phyloP scores from a whole-genome alignment of 176 grass and related monocot genomes.

The Hyparrhenia diplandra region DNA sequence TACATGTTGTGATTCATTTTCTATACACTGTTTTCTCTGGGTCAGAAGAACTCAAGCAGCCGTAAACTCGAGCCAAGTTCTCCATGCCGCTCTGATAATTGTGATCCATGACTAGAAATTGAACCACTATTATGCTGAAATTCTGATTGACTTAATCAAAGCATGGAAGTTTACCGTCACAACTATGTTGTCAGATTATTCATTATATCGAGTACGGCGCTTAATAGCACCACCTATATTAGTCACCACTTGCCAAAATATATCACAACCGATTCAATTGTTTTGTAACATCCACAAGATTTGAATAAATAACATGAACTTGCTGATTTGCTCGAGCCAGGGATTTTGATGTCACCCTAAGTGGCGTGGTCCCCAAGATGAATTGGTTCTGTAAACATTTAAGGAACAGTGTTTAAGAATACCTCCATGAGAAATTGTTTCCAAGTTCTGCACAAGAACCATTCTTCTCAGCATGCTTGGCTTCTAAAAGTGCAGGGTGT shows the following conservation, averaged over 20 bases:
- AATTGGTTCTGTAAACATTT: not conserved
- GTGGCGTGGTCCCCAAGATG: not conserved
- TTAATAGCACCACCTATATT: conserved; percentile 9
- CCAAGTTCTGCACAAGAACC: not conserved
- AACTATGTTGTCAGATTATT: not conserved
- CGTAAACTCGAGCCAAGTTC: not conserved
- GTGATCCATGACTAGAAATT: conserved; percentile 12
- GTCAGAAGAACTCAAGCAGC: conserved; percentile 1
- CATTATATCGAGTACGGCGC: not conserved
- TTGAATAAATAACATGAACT: not conserved
- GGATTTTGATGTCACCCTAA: conserved; percentile 4
- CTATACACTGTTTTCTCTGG: no score
- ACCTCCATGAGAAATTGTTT: not conserved
- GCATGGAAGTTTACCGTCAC: not conserved
- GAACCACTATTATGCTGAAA: not conserved
- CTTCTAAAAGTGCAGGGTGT: not conserved
- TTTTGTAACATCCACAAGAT: not conserved
- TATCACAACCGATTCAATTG: not conserved
- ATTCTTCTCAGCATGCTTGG: not conserved
- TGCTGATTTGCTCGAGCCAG: not conserved
- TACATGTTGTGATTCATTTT: no score
- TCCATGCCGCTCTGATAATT: not conserved
- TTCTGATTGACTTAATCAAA: not conserved
- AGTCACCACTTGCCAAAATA: conserved; percentile 6
- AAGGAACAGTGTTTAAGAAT: not conserved